Conservation (phyloP, 768 basidiomycete genomes). For the Podaxis sp. region DNA sequence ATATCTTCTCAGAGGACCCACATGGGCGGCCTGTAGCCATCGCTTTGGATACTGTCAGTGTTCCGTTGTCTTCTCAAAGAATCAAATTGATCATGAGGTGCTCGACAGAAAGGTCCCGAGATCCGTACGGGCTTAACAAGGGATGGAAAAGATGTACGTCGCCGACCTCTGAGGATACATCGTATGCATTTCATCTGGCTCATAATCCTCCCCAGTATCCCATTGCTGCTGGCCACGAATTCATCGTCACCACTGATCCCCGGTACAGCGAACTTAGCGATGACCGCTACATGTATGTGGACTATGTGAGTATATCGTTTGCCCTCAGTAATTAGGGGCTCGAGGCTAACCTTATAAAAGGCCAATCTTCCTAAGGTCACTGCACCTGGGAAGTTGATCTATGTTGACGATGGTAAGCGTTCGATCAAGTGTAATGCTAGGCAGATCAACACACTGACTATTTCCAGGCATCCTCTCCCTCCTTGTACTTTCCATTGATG, state of each 20-base stretch:
- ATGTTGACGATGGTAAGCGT: constrained; percentile 87
- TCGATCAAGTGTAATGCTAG: too few relatives aligned
- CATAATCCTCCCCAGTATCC: constrained; percentile 51
- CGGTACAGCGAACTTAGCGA: constrained; percentile 78
- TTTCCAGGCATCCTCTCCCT: constrained; percentile 69
- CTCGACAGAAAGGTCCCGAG: constrained; percentile 91
- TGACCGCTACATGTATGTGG: constrained; percentile 84
- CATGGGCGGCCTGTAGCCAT: constrained; percentile 92
- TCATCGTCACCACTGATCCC: constrained; percentile 82
- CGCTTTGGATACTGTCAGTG: constrained; percentile 90
- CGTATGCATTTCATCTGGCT: neutral
- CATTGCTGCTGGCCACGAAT: constrained; percentile 90
- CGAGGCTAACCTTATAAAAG: constrained; percentile 35
- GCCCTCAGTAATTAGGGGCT: neutral
- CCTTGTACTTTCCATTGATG: constrained; percentile 87
- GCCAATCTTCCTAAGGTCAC: constrained; percentile 94
- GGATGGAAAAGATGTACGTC: constrained; percentile 79
- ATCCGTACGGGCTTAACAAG: constrained; percentile 95
- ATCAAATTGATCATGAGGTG: constrained; percentile 2
- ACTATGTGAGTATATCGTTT: constrained; percentile 68
- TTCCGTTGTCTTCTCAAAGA: neutral
- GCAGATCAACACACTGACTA: neutral
- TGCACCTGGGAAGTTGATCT: constrained; percentile 94
- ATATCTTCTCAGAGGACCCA: constrained; percentile 51
- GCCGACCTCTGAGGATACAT: neutral